Conservation (phyloP, 179 eudicot species). For the Beta corolliflora region DNA sequence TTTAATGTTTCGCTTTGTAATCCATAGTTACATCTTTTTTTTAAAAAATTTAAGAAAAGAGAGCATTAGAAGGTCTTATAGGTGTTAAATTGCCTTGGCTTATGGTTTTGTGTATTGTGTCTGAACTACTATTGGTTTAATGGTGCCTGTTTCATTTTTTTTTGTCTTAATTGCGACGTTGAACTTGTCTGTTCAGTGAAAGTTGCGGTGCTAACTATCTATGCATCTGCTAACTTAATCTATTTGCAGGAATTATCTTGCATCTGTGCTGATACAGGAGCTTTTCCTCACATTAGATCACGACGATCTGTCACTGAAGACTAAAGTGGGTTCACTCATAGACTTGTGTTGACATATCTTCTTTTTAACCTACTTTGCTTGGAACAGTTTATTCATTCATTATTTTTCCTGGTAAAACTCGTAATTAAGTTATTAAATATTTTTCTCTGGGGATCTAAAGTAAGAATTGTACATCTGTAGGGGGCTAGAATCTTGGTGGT, state of each 20-base stretch:
- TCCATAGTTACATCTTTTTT: background rate
- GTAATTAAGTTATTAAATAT: background rate
- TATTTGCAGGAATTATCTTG: slow-evolving; percentile 86
- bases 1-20: background rate
- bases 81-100: background rate
- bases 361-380: background rate
- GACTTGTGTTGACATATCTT: background rate
- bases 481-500: slow-evolving; percentile 96
- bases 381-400: background rate
- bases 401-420: background rate
- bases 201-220: background rate
- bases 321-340: slow-evolving; percentile 61
- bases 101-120: slow-evolving; percentile 3
- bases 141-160: slow-evolving; percentile 2
- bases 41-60: background rate
- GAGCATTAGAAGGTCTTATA: background rate
- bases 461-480: slow-evolving; percentile 36
- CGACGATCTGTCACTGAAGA: slow-evolving; percentile 81
- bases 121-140: background rate
- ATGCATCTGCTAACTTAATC: slow-evolving; percentile 3
- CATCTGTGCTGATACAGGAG: slow-evolving; percentile 95
- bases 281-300: slow-evolving; percentile 98
- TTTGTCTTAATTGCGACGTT: background rate
- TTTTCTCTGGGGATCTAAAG: slow-evolving; percentile 7
- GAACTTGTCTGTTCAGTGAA: background rate